Percentiles rank a stretch among this genome's conserved stretches.
Conservation (phyloP, 2,329 filamentous ascomycete genomes). For the Xylaria digitata region DNA sequence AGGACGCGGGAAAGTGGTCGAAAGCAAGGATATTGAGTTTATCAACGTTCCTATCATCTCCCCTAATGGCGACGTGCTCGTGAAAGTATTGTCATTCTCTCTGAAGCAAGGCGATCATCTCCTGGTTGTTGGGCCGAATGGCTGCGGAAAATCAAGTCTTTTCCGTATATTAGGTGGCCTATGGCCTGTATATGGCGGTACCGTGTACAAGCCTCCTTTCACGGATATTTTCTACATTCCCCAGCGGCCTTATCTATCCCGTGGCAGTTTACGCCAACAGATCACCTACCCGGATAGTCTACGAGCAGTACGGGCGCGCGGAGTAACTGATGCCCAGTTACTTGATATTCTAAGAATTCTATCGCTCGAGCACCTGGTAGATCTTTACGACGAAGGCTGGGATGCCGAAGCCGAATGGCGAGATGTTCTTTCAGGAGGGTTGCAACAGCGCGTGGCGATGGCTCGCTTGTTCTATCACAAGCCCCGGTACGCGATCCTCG, state of each 20-base stretch:
- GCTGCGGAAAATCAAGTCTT: conserved; percentile 94
- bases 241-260: conserved; percentile 91
- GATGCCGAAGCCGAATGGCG: conserved; percentile 97
- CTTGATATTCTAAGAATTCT: conserved; percentile 80
- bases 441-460: conserved; percentile 98
- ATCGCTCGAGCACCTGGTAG: conserved; percentile 84
- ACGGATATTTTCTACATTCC: conserved; percentile 98
- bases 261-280: conserved; percentile 92
- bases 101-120: conserved; percentile 90
- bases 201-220: conserved; percentile 89
- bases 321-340: conserved; percentile 84
- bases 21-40: conserved; percentile 68
- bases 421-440: conserved; percentile 88
- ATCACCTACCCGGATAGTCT: conserved; percentile 95
- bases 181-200: conserved; percentile 97
- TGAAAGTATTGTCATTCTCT: conserved; percentile 85
- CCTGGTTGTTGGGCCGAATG: conserved; percentile 94
- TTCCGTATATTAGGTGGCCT: conserved; percentile 96
- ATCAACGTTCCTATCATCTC: conserved; percentile 86
- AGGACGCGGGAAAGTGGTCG: conserved; percentile 82
- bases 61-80: conserved; percentile 92
- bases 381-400: conserved; percentile 81
- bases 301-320: conserved; percentile 86
- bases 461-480: conserved; percentile 93
- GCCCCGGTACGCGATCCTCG: conserved; percentile 92